Conservation (phyloP, 352 stramenopile species). For the Pythium monospermum region DNA sequence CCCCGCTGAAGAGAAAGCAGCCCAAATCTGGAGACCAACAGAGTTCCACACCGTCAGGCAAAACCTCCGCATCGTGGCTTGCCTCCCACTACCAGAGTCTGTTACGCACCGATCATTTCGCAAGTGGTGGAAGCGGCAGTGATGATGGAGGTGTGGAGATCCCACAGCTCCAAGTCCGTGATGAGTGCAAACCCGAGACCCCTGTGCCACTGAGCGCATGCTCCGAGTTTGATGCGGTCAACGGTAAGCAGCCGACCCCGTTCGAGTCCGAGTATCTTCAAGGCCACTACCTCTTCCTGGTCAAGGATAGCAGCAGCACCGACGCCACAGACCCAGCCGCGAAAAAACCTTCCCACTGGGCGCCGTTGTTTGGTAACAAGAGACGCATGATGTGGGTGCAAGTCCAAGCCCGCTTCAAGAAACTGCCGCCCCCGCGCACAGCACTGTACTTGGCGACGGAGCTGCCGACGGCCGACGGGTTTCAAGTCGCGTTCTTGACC, state of each 20-base stretch:
- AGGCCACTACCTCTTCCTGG: constrained; percentile 33
- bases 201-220: background rate
- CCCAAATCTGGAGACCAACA: background rate
- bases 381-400: constrained; percentile 45
- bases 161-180: constrained; percentile 27
- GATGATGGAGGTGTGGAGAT: constrained; percentile 24
- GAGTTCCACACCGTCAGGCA: constrained; percentile 10
- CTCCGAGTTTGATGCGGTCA: constrained; percentile 17
- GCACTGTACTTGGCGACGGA: constrained; percentile 50
- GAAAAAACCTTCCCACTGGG: constrained; percentile 16
- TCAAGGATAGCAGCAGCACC: constrained; percentile 17
- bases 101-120: constrained; percentile 7
- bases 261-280: constrained; percentile 45
- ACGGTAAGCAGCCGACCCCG: constrained; percentile 32
- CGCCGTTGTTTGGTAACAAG: constrained; percentile 32
- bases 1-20: constrained; percentile 5
- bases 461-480: constrained; percentile 23
- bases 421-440: constrained; percentile 18
- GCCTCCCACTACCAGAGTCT: constrained; percentile 12
- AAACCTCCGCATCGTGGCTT: constrained; percentile 16
- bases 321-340: background rate
- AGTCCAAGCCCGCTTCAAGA: constrained; percentile 59
- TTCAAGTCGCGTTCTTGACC: constrained; percentile 31
- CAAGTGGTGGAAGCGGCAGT: background rate
- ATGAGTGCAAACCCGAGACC: constrained; percentile 18